Base-by-base conservation (phyloP, 495 filamentous ascomycete species). In the Glutinoglossum americanum region DNA sequence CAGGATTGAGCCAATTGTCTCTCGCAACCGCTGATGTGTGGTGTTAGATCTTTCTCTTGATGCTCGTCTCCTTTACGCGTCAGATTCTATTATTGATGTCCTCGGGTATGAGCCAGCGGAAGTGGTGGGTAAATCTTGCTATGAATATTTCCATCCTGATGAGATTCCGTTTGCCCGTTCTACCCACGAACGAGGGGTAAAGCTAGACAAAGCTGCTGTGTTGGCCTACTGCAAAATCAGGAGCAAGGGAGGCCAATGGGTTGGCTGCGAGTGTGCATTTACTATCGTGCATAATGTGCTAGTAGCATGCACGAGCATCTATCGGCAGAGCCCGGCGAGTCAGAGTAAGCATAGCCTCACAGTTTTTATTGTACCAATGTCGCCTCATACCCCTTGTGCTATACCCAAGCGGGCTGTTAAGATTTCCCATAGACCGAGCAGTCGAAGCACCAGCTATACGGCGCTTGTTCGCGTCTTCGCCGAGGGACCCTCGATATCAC, bases 201-300 rank as follows among this genome's bases (percentile, higher is more conserved):
- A 78, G 54, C 72, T 90, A 47, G 87, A 93, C 69, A 92, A 89
- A 63, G 88, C 88, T 8, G 88, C 87, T 3, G 84, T 88, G 26
- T 71, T 93, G 47, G 78, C 86, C 61, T 93, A 93, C 67, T 87
- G 82, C 61, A 75, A 77, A 19, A 78, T 93, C 57, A 76, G 76
- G 61, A 77, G 82, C 56, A 79, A 73, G 44, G 68, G 81, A 64
- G 86, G 85, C 1, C 73, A 76, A 56, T 93, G 82, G 80, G 73
- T 90, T 48, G 80, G 77, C 54, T 93, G 88, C 68, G 87, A 94
- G 67, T 92, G 87, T 66, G 87, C 87, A 65, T 94, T 94, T 64
- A 90, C 87, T 1, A 72, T 94, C 25, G 87, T 90, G 33, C 85
- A 89, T 66, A 82, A 90, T 72, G 85, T 92, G 41, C 71, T 94